Evolutionary conservation across 169 alveolate genomes (phyloP).

Genomic region (Cryptosporidium andersoni): DNA sequence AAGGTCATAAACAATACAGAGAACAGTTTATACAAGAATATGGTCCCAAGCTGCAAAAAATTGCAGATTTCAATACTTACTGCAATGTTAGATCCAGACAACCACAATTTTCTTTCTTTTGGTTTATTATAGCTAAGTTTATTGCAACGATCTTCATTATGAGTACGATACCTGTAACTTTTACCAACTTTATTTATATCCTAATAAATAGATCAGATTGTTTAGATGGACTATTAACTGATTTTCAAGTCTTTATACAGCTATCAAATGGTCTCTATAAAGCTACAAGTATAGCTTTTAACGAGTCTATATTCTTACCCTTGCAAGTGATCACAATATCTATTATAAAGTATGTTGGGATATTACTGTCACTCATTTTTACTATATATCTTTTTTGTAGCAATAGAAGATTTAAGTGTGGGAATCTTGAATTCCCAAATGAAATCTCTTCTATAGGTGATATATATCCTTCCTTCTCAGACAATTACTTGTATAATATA

Average conservation of each 20-base stretch:
- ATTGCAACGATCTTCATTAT: constrained; percentile 26
- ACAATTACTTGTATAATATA: constrained; percentile 27
- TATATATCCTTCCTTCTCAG: not conserved
- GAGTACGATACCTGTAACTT: constrained; percentile 51
- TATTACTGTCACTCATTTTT: not conserved
- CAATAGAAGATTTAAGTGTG: not conserved
- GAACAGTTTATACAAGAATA: no score
- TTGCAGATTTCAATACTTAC: constrained; percentile 41
- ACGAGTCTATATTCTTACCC: constrained; percentile 50
- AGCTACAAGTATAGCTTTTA: not conserved
- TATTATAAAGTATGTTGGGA: not conserved
- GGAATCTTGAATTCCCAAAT: not conserved
- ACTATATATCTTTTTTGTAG: constrained; percentile 22
- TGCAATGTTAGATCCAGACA: constrained; percentile 64
- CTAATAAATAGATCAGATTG: constrained; percentile 21
- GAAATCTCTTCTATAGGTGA: not conserved
- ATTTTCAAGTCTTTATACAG: not conserved
- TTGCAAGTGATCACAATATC: constrained; percentile 15
- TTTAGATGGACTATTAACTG: constrained; percentile 21
- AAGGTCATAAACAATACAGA: not conserved
- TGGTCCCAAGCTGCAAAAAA: not conserved
- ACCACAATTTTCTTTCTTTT: constrained; percentile 42
- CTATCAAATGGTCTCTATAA: not conserved
- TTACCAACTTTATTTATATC: constrained; percentile 3
- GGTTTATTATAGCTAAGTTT: constrained; percentile 58